A percentile compares a stretch with the other conserved stretches of the same genome.
Evolutionary conservation across 1,139 yeast genomes (phyloP).

Genomic region (Hemisphaericaspora lyxosophila): DNA sequence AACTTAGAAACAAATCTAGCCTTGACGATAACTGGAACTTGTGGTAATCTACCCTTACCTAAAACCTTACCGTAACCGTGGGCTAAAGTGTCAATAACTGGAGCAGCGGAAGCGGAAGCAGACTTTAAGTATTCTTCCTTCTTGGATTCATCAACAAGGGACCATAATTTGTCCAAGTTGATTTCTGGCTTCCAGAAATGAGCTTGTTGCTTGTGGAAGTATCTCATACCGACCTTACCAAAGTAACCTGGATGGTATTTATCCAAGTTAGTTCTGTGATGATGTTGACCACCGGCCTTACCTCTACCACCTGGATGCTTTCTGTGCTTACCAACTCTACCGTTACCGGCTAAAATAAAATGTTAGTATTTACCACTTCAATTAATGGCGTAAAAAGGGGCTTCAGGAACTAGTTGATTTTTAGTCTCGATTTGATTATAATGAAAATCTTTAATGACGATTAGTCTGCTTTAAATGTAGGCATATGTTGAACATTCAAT

Average conservation of each 20-base stretch:
- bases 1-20: constrained; percentile 99
- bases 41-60: constrained; percentile 98
- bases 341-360: constrained; percentile 86
- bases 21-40: constrained; percentile 98
- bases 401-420: neutral
- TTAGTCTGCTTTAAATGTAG: no score
- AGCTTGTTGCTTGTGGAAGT: constrained; percentile 96
- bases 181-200: constrained; percentile 98
- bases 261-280: constrained; percentile 99
- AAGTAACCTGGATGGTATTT: constrained; percentile 99
- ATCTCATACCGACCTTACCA: constrained; percentile 99
- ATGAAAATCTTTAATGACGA: no score
- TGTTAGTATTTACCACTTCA: constrained; percentile 45
- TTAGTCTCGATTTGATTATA: no score
- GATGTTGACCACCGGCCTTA: constrained; percentile 99
- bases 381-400: neutral
- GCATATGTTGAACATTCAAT: no score
- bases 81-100: constrained; percentile 99
- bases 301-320: constrained; percentile 99
- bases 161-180: constrained; percentile 99
- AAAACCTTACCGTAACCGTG: constrained; percentile 99
- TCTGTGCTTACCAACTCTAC: constrained; percentile 99
- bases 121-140: constrained; percentile 92
- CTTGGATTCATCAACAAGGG: constrained; percentile 91
- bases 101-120: constrained; percentile 88